Conservation (phyloP, 352 stramenopile genomes). For the Pseudoperonospora humuli region DNA sequence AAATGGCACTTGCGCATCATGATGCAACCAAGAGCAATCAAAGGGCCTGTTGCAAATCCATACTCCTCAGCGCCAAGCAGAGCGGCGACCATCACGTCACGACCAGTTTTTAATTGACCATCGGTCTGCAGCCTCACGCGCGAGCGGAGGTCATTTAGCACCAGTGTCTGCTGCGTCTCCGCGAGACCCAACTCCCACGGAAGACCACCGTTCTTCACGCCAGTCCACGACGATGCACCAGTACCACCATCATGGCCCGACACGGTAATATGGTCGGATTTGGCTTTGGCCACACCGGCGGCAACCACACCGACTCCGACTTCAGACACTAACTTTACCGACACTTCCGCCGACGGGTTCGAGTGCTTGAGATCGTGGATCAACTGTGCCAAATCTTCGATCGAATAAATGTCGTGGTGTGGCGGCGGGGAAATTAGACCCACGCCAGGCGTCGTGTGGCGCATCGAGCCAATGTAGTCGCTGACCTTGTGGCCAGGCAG, state of each 20-base stretch:
- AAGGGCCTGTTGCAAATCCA: constrained; percentile 90
- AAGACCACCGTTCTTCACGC: constrained; percentile 90
- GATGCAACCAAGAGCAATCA: constrained; percentile 95
- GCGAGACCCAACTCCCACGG: constrained; percentile 95
- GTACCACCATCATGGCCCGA: constrained; percentile 94
- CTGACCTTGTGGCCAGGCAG: constrained; percentile 95
- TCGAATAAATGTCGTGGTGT: constrained; percentile 98
- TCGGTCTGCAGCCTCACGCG: constrained; percentile 93
- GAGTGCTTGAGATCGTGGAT: constrained; percentile 98
- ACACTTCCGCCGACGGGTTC: constrained; percentile 90
- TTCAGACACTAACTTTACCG: constrained; percentile 94
- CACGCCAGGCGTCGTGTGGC: constrained; percentile 94
- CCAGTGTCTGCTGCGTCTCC: constrained; percentile 94
- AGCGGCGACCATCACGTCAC: constrained; percentile 91
- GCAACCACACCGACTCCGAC: constrained; percentile 94
- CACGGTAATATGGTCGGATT: constrained; percentile 94
- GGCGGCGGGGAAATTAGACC: constrained; percentile 94
- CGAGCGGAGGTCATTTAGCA: constrained; percentile 91
- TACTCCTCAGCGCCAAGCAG: constrained; percentile 95
- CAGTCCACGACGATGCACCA: constrained; percentile 92
- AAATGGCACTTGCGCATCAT: constrained; percentile 98
- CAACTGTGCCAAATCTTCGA: constrained; percentile 96
- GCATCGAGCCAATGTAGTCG: constrained; percentile 93
- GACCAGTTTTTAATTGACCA: constrained; percentile 91
- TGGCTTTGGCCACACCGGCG: constrained; percentile 85